phyloP scores from a whole-genome alignment of 805 yeast species.

The Suhomyces emberorum region DNA sequence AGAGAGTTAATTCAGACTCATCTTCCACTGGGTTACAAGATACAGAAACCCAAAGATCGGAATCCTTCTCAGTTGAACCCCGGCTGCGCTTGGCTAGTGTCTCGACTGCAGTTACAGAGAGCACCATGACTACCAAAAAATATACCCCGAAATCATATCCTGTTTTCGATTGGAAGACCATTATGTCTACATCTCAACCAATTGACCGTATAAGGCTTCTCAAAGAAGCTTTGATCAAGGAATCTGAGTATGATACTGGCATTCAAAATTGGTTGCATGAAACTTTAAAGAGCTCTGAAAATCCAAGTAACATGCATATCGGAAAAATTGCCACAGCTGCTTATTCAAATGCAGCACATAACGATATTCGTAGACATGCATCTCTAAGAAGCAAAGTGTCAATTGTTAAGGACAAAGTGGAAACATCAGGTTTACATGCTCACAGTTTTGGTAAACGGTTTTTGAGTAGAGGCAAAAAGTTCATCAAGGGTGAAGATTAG shows the following conservation, averaged over 20 bases:
- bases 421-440: constrained; percentile 48
- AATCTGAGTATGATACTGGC: constrained; percentile 50
- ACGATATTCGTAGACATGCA: constrained; percentile 46
- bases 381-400: constrained; percentile 47
- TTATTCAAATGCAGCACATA: constrained; percentile 60
- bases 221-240: constrained; percentile 42
- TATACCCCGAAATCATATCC: constrained; percentile 22
- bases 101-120: constrained; percentile 1
- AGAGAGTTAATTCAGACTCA: background rate
- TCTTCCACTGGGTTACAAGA: background rate
- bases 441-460: constrained; percentile 52
- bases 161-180: constrained; percentile 40
- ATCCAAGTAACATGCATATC: constrained; percentile 36
- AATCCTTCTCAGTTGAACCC: background rate
- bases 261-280: constrained; percentile 55
- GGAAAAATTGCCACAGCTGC: constrained; percentile 62
- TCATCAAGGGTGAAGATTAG: constrained; percentile 26
- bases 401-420: constrained; percentile 48
- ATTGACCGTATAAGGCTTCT: constrained; percentile 40
- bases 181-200: constrained; percentile 38
- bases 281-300: constrained; percentile 37
- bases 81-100: background rate
- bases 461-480: constrained; percentile 54
- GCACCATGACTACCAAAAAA: constrained; percentile 3
- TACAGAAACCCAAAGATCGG: background rate